Conservation (phyloP, 2,329 filamentous ascomycete genomes). For the Niveomyces coronatus region DNA sequence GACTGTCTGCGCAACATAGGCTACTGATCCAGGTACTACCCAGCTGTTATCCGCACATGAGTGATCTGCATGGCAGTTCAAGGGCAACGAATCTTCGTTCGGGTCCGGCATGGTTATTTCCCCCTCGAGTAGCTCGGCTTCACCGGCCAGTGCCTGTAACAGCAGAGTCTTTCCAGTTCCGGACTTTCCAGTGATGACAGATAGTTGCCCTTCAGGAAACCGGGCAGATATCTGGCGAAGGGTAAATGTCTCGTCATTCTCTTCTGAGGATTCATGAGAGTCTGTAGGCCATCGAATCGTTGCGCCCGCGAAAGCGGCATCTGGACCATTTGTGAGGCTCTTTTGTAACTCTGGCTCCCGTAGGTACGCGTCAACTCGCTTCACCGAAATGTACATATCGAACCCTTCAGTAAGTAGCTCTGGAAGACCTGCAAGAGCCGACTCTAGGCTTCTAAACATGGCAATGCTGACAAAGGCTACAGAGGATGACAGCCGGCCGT, state of each 20-base stretch:
- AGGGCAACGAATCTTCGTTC: slow-evolving; percentile 28
- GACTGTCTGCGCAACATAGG: slow-evolving; percentile 69
- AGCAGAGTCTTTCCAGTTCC: slow-evolving; percentile 70
- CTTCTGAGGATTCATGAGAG: slow-evolving; percentile 33
- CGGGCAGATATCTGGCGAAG: slow-evolving; percentile 52
- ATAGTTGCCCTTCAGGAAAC: slow-evolving; percentile 61
- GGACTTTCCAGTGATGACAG: slow-evolving; percentile 66
- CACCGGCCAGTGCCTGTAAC: slow-evolving; percentile 62
- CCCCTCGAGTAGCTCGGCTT: slow-evolving; percentile 59
- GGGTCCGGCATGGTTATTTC: slow-evolving; percentile 46
- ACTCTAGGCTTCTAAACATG: slow-evolving; percentile 61
- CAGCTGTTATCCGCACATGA: slow-evolving; percentile 54
- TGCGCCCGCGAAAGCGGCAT: slow-evolving; percentile 57
- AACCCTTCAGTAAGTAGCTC: slow-evolving; percentile 61
- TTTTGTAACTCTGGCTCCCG: slow-evolving; percentile 52
- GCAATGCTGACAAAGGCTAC: slow-evolving; percentile 71
- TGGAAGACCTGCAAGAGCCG: slow-evolving; percentile 60
- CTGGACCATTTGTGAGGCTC: slow-evolving; percentile 43
- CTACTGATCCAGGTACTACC: slow-evolving; percentile 58
- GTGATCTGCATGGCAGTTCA: slow-evolving; percentile 38
- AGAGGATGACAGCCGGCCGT: slow-evolving; percentile 56
- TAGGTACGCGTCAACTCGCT: slow-evolving; percentile 62
- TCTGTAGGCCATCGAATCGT: slow-evolving; percentile 67
- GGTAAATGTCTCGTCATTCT: slow-evolving; percentile 49
- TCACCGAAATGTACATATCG: slow-evolving; percentile 61